phyloP scores from a whole-genome alignment of 2,329 filamentous ascomycete species.

The Apiospora aurea region DNA sequence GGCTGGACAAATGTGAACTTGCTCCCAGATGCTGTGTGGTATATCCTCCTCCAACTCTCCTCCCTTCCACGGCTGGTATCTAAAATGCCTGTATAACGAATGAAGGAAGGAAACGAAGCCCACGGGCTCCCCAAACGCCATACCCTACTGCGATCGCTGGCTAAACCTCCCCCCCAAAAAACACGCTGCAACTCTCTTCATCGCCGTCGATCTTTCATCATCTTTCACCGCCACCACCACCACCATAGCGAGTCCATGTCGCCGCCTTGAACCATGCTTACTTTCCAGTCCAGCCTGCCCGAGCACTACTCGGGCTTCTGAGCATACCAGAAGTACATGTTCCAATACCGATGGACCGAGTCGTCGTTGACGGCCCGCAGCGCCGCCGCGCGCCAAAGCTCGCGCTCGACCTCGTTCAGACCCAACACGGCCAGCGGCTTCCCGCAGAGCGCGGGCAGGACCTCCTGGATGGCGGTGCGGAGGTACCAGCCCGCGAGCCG shows the following conservation, averaged over 20 bases:
- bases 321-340: slow-evolving; percentile 33
- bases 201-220: neutral
- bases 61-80: neutral
- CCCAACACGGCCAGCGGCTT: slow-evolving; percentile 29
- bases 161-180: slow-evolving; percentile 7
- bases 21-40: neutral
- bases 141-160: slow-evolving; percentile 12
- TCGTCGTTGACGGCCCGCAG: slow-evolving; percentile 28
- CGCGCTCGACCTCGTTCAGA: slow-evolving; percentile 31
- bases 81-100: neutral
- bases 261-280: neutral
- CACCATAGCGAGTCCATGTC: no score
- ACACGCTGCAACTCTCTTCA: neutral
- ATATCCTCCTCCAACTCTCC: neutral
- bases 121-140: neutral
- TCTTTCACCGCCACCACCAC: neutral
- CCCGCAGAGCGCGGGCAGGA: slow-evolving; percentile 29
- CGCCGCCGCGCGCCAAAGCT: slow-evolving; percentile 30
- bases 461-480: slow-evolving; percentile 30
- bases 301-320: slow-evolving; percentile 29
- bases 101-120: neutral
- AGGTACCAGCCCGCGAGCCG: slow-evolving; percentile 30
- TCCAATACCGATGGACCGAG: slow-evolving; percentile 32
- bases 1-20: neutral
- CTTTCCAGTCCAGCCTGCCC: neutral